Percentiles rank a stretch among this genome's conserved stretches.
Evolutionary conservation across 2,329 filamentous ascomycete species (phyloP).

Genomic region (Aspergillus calidoustus): DNA sequence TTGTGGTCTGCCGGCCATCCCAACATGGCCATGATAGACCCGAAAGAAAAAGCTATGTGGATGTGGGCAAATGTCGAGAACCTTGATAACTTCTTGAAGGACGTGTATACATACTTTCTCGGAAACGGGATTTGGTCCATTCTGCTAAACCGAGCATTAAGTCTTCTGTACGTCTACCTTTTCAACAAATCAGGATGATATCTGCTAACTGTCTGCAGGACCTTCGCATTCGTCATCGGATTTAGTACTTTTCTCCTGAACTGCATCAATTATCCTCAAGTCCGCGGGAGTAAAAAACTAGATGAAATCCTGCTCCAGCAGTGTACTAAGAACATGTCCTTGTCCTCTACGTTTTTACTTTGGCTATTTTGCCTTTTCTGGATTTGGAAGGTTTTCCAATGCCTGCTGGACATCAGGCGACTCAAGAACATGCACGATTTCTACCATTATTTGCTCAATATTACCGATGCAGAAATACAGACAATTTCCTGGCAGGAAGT

Average conservation of each 20-base stretch:
- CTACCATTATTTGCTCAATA: conserved; percentile 78
- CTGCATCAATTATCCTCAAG: conserved; percentile 79
- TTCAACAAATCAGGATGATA: background rate
- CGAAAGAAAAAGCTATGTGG: conserved; percentile 83
- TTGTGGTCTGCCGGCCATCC: conserved; percentile 37
- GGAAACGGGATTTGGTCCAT: conserved; percentile 87
- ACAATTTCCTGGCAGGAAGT: conserved; percentile 93
- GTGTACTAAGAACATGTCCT: conserved; percentile 76
- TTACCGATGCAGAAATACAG: conserved; percentile 86
- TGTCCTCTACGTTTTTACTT: conserved; percentile 74
- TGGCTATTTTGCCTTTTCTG: conserved; percentile 89
- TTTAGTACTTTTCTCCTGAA: conserved; percentile 83
- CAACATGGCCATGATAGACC: conserved; percentile 54
- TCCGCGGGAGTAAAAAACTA: conserved; percentile 68
- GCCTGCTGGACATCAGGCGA: conserved; percentile 72
- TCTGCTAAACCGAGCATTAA: conserved; percentile 70
- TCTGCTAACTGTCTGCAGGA: conserved; percentile 52
- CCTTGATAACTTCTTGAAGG: conserved; percentile 82
- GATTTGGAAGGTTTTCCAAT: conserved; percentile 77
- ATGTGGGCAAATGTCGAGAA: conserved; percentile 91
- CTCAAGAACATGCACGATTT: conserved; percentile 82
- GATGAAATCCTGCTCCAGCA: conserved; percentile 69
- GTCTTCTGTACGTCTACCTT: conserved; percentile 66
- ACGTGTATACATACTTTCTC: conserved; percentile 85
- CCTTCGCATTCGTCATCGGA: conserved; percentile 79